Conservation (phyloP, 2,329 filamentous ascomycete species). For the Scorias spongiosa region DNA sequence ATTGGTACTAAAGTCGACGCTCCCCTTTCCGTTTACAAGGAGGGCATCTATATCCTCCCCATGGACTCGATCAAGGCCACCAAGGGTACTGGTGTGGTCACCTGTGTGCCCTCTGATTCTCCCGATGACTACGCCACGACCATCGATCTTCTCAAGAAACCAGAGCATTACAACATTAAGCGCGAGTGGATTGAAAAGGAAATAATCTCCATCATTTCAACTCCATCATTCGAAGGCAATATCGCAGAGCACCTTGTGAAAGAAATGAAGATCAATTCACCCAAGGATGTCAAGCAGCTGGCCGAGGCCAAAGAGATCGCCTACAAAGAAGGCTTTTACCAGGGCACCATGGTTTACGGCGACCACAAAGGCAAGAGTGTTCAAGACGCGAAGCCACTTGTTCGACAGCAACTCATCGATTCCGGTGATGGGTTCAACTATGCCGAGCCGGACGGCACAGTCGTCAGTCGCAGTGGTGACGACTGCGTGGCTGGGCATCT, state of each 20-base stretch:
- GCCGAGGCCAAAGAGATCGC: constrained; percentile 89
- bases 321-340: constrained; percentile 96
- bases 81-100: constrained; percentile 94
- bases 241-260: constrained; percentile 73
- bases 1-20: constrained; percentile 82
- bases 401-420: constrained; percentile 62
- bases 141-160: constrained; percentile 79
- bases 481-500: constrained; percentile 86
- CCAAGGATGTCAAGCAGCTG: constrained; percentile 83
- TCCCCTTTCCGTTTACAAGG: constrained; percentile 70
- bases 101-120: constrained; percentile 87
- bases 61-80: constrained; percentile 88
- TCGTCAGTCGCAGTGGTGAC: constrained; percentile 77
- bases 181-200: constrained; percentile 92
- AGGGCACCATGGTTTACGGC: constrained; percentile 76
- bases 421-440: constrained; percentile 74
- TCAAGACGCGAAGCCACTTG: constrained; percentile 72
- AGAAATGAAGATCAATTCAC: constrained; percentile 89
- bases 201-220: constrained; percentile 77
- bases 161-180: constrained; percentile 89
- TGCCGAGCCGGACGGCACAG: constrained; percentile 80
- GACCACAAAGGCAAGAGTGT: constrained; percentile 81
- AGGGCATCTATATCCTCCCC: constrained; percentile 75
- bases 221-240: constrained; percentile 72
- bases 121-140: constrained; percentile 90